Percentiles rank a stretch among this genome's conserved stretches.
phyloP scores from a whole-genome alignment of 768 basidiomycete genomes.

The Suillus alpinus region DNA sequence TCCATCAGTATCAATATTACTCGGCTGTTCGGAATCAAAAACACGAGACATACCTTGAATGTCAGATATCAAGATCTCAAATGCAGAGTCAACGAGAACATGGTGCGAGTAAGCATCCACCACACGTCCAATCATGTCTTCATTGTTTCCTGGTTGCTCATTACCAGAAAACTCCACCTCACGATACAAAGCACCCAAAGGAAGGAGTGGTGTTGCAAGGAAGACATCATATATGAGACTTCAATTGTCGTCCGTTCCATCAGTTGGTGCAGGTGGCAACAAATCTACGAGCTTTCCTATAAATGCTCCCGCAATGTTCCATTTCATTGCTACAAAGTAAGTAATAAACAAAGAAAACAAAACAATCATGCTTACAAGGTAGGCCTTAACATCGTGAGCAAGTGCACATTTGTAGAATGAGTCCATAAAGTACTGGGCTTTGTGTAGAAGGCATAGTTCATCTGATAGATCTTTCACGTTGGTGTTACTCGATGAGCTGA shows the following conservation, averaged over 20 bases:
- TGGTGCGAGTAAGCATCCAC: constrained; percentile 25
- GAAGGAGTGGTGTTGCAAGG: neutral
- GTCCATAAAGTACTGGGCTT: neutral
- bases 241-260: neutral
- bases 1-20: neutral
- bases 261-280: neutral
- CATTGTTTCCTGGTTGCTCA: constrained; percentile 10
- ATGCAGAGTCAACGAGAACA: constrained; percentile 10
- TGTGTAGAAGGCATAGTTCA: neutral
- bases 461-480: neutral
- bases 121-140: constrained; percentile 11
- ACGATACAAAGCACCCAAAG: neutral
- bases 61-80: neutral
- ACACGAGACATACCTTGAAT: neutral
- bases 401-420: neutral
- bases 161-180: constrained; percentile 19
- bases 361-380: neutral
- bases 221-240: neutral
- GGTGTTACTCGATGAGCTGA: neutral
- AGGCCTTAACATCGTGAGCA: neutral
- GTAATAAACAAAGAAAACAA: neutral
- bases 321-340: neutral
- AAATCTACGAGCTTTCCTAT: neutral
- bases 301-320: neutral
- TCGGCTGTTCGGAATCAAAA: too few species aligned